Base-by-base conservation (phyloP, 176 grass and related monocot species). In the Ampelocalamus luodianensis region DNA sequence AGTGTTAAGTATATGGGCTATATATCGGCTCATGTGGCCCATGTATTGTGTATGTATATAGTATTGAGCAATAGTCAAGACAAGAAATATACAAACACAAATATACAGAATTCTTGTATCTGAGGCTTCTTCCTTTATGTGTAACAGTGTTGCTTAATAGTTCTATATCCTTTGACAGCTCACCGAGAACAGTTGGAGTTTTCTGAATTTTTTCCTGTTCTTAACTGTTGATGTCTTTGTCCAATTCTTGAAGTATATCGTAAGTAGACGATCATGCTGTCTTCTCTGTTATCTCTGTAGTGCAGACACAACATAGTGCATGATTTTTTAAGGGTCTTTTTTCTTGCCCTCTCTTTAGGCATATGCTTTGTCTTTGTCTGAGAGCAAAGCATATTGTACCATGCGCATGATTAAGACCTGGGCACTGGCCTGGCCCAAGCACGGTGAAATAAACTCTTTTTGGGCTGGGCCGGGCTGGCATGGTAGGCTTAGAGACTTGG, bases 351-450 rank as follows among this genome's bases (percentile, higher is more conserved):
- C 29, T 29, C 36, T 58, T 15, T 20, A 76, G 68, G 22, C 27
- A 29, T 45, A 26, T 67, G 46, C 42, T 61, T 76, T 81, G 13
- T 59, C 42, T 61, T 76, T 81, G 13, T 59, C 10, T 17, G 16
- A 59, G 20, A 22, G n/a, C 55, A 23, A 10, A n/a, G 8, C 4
- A 23, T 59, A 23, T 59, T 23, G 55, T 34, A 34, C 22, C 16
- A 18, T 18, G 73, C 79, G 74, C 89, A 83, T 87, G 84, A 34
- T 34, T 34, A 34, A 34, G 32, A 34, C 32, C 1, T 34, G 2
- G 32, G 2, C 32, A 34, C 32, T 2, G 32, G 32, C 1, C 32
- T 2, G 2, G 32, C 32, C 32, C 32, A 34, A 34, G 32, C 32
- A 34, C 1, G 32, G 32, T 2, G 32, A 34, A 34, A 34, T 2